Evolutionary conservation across 495 filamentous ascomycete species (phyloP), one percentile per base, ranked within the genome.

Genomic region (Alectoria sarmentosa): DNA sequence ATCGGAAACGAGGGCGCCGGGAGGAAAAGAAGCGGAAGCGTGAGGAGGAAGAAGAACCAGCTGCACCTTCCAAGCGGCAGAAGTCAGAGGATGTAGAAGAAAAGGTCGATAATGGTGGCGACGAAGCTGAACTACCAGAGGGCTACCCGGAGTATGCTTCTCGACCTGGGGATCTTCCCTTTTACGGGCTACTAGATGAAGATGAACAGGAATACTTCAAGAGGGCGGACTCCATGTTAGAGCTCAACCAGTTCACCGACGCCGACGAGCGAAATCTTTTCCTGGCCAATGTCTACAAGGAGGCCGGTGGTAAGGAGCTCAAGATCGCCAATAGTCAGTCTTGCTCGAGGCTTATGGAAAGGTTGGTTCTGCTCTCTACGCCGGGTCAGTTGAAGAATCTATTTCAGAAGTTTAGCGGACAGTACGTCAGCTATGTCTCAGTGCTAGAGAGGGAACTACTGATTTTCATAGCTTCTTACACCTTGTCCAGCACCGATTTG

Each of bases 151-250:
- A 54, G 17, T 28, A 55, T 32, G 17, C 32, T 38, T 37, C 32
- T 38, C 57, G 58, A 42, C 65, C 62, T 26, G 52, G 55, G 2
- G 84, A 83, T 36, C 80, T 76, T 65, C 81, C 83, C 4, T 98
- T 96, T 78, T 97, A 91, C 71, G 94, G 94, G 69, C 83, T 96
- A 78, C 84, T 98, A 15, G 89, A 88, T 70, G 85, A 91, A 64
- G 82, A 92, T 65, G 95, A 98, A 76, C 88, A 93, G 68, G 92
- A 96, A 73, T 96, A 96, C 78, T 98, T 98, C 75, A 88, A 87
- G 67, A 83, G 83, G 46, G 92, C 91, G 64, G 90, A 91, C 76
- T 87, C 95, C 69, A 79, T 95, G 75, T 85, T 98, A 48, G 92
- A 96, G 74, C 73, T 87, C 64, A 92, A 97, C 76, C 84, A 90